Base-by-base conservation (phyloP, 208 protist genomes). In the Acanthamoeba healyi region DNA sequence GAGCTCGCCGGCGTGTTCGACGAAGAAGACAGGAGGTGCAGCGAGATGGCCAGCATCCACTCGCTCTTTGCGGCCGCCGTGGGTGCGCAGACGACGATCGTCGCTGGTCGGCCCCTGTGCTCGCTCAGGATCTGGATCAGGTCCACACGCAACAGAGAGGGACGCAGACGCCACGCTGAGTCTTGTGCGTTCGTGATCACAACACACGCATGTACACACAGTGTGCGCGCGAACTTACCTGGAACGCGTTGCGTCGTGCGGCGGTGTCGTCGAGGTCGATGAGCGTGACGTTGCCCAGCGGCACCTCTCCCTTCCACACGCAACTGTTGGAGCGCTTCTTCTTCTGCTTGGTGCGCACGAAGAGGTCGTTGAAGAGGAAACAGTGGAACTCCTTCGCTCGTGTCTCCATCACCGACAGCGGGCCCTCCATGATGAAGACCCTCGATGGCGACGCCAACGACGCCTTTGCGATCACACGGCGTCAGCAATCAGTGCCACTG, bases 101-200 rank as follows among this genome's bases (percentile, higher is more conserved):
- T 70, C 10, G 61, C 61, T 70, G 61, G 26, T 26, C 61, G 61
- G 19, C 61, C 61, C 61, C n/a, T 26, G n/a, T 34, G 29, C n/a
- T 70, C 61, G 61, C 61, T 70, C 61, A 70, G 61, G 29, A 70
- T 70, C 61, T 70, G n/a, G n/a, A n/a, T n/a, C n/a, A n/a, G n/a
- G n/a, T n/a, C n/a, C n/a, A n/a, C n/a, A n/a, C n/a, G n/a, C n/a
- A n/a, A n/a, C n/a, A n/a, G n/a, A n/a, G n/a, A n/a, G n/a, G n/a
- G n/a, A n/a, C n/a, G n/a, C n/a, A n/a, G n/a, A n/a, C n/a, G n/a
- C n/a, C n/a, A n/a, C n/a, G n/a, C n/a, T n/a, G n/a, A n/a, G n/a
- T n/a, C n/a, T n/a, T n/a, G n/a, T n/a, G n/a, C n/a, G n/a, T n/a
- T n/a, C n/a, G n/a, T n/a, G n/a, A n/a, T n/a, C n/a, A n/a, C n/a